Base-by-base conservation (phyloP, 2,329 filamentous ascomycete genomes). In the Huntiella abstrusa region DNA sequence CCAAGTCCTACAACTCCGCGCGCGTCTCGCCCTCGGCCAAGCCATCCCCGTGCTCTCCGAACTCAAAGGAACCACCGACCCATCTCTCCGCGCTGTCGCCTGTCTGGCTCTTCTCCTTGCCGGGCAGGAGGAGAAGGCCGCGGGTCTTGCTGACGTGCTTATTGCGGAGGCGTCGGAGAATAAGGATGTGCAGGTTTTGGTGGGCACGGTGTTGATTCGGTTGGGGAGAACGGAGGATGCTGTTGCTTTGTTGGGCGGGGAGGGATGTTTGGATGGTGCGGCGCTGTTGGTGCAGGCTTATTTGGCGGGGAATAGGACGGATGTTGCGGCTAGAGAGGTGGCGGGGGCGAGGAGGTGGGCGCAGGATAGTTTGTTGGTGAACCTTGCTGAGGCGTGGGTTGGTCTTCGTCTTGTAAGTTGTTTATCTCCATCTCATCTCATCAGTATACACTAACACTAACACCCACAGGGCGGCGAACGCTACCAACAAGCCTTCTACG, bases 401-500 rank as follows among this genome's bases (percentile, higher is more conserved):
- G 87, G 86, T 22, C 63, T 96, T 62, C 73, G 91, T 61, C 68
- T 88, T 62, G 85, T 91, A 72, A 51, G 71, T 65, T 17, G 3
- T 32, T 40, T 41, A 41, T 33, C 13, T 33, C 11, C n/a, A 15
- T 32, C 39, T 19, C 11, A 15, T 40, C 6, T 28, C 15, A 12
- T 13, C 8, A 13, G 6, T 5, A 12, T 16, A 17, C 12, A 33
- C 15, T 34, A 44, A 53, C 66, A 49, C 8, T 13, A n/a, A 22
- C 35, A 32, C 33, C 5, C 46, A 19, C 51, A 93, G 81, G 88
- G 88, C 57, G 87, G 87, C 54, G 86, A 94, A 55, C 91, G 85
- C 61, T 96, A 96, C 64, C 91, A 96, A 58, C 83, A 91, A 58
- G 80, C 88, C 13, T 96, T 93, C 64, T 96, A 98, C 68, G 88